Base-by-base conservation (phyloP, 2,329 filamentous ascomycete species). In the Sporothrix pallida region DNA sequence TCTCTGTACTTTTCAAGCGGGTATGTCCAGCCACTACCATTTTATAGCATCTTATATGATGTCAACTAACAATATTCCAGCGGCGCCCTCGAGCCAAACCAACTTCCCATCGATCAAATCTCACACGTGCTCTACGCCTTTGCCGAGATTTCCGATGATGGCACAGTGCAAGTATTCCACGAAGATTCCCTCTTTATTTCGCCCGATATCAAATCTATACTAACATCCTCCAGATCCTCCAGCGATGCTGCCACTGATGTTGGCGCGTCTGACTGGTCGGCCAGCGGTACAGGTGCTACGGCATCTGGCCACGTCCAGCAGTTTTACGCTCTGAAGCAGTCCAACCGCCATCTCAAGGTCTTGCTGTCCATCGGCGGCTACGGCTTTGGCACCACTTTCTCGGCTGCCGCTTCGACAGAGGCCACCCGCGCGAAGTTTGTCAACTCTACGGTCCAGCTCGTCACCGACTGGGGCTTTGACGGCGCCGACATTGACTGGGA, bases 351-450 rank as follows among this genome's bases (percentile, higher is more conserved):
- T 71, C 82, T 97, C 73, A 97, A 97, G 82, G 86, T 92, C 1
- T 83, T 96, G n/a, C 86, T 96, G 9, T 93, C 91, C 50, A 92
- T 97, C 74, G 94, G 94, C 56, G 94, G 94, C 17, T 96, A 91
- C 90, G 92, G 89, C 0, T 93, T 92, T 80, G 93, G 91, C 3
- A 82, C 87, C 71, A 91, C 92, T 77, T 93, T 95, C 79, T 85
- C 89, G 0, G 83, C 83, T 7, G 87, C 91, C 0, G 89, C 89
- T 0, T 89, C 88, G 20, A 91, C 90, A 0, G 84, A 86, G 0
- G 83, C 84, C 6, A 89, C 91, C 8, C 87, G 93, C 13, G 82
- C 84, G 74, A 86, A 76, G 1, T 97, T 97, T 79, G 93, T 92
- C 0, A 81, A 85, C 15, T 89, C 87, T 23, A 91, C 93, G 8